These are phyloP conservation scores for Phytophthora tentaculata DNA, from an alignment of 352 stramenopile species.

Conservation along the genomic window DNA sequence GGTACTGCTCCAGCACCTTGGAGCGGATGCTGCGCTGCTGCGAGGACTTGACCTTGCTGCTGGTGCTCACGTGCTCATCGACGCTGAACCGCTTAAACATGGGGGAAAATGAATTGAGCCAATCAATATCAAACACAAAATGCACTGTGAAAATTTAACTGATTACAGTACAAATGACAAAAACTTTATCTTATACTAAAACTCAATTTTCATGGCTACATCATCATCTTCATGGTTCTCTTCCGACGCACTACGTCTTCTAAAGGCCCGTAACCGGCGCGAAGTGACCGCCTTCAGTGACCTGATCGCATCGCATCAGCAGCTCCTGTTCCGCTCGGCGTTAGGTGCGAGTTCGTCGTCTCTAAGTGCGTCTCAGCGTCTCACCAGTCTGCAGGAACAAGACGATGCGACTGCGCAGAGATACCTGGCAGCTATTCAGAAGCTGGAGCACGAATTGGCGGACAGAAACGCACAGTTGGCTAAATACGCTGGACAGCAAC, in stretches of 20 bases:
- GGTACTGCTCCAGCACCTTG: slow-evolving; percentile 95
- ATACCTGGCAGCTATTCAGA: slow-evolving; percentile 72
- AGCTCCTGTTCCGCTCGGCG: slow-evolving; percentile 60
- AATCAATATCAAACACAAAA: not conserved
- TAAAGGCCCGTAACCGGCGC: slow-evolving; percentile 68
- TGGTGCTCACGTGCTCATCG: slow-evolving; percentile 94
- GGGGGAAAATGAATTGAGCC: not conserved
- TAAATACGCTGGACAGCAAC: slow-evolving; percentile 57
- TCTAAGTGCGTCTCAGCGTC: slow-evolving; percentile 23
- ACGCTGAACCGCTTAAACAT: slow-evolving; percentile 98
- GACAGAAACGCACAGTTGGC: slow-evolving; percentile 69
- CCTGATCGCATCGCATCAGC: slow-evolving; percentile 72
- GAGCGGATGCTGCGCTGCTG: slow-evolving; percentile 95
- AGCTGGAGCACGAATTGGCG: slow-evolving; percentile 72
- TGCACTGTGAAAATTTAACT: not conserved
- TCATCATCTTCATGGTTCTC: slow-evolving; percentile 40
- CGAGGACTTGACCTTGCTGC: slow-evolving; percentile 97
- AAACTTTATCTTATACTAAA: no score
- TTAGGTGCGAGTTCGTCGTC: slow-evolving; percentile 25
- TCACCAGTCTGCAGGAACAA: slow-evolving; percentile 23
- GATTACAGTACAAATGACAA: no score
- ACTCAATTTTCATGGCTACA: slow-evolving; percentile 14
- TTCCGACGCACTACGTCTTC: slow-evolving; percentile 49
- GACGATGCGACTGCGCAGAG: slow-evolving; percentile 41
- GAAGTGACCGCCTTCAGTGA: slow-evolving; percentile 66